Base-by-base conservation (phyloP, 169 alveolate genomes). In the Theileria parva region DNA sequence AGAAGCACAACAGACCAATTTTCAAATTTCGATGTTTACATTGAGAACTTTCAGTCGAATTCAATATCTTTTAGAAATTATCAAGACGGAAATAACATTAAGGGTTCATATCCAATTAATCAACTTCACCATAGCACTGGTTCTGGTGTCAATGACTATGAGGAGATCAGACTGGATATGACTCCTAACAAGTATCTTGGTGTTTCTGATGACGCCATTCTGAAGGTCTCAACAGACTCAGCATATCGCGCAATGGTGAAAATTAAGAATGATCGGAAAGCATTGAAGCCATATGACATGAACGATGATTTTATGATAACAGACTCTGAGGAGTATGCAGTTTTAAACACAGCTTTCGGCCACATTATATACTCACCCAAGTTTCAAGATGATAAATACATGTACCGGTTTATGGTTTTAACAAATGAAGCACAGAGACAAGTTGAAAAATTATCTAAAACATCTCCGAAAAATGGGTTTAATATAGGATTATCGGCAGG, bases 231-330 rank as follows among this genome's bases (percentile, higher is more conserved):
- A 4, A 85, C 91, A 8, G 75, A 69, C 9, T 57, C 83, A n/a
- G 91, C 91, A 44, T 7, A 66, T 8, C 70, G 34, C 5, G 73
- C 79, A 30, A 59, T 85, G 48, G 32, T 57, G 34, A 55, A 74
- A 34, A n/a, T 59, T 9, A 83, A 81, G 8, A 19, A 50, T 15
- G 50, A 27, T 60, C 50, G 28, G 32, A 75, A 78, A n/a, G 79
- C 72, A 7, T 70, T 77, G 11, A 67, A 32, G 28, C 48, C 79
- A 3, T 85, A 70, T 39, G 88, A 85, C 74, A 25, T 74, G 37
- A 78, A 85, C 27, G 91, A 85, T 67, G 87, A 77, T 30, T 85
- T 85, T 69, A 85, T 85, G 91, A 51, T 78, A 15, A 77, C 91
- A 13, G 91, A 85, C 76, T 74, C 87, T 30, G 87, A 77, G 53